Evolutionary conservation across 164 flowering plant species (phyloP).

Genomic region (Berberis thunbergii): DNA sequence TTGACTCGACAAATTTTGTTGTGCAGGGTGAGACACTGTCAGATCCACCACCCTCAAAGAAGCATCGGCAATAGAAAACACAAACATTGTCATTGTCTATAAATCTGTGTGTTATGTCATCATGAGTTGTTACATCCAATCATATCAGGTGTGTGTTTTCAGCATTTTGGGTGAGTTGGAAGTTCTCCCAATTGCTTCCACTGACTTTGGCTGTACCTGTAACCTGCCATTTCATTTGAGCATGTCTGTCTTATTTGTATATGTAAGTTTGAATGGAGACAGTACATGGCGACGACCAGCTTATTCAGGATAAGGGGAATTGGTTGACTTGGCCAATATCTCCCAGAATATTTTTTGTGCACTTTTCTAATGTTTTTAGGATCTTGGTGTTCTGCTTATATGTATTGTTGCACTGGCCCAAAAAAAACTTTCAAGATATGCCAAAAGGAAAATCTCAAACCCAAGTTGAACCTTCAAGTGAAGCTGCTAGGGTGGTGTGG

Average conservation of each 20-base stretch:
- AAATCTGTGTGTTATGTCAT: no score
- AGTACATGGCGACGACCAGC: not conserved
- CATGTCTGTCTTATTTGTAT: slow-evolving; percentile 12
- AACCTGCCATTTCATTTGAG: slow-evolving; percentile 3
- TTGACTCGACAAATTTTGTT: not conserved
- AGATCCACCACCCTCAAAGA: slow-evolving; percentile 12
- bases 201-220: not conserved
- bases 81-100: not conserved
- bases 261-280: slow-evolving; percentile 1
- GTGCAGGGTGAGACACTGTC: slow-evolving; percentile 9
- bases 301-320: not conserved
- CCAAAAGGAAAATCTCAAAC: no score
- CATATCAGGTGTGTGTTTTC: not conserved
- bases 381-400: no score
- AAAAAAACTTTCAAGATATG: no score
- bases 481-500: no score
- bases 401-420: no score
- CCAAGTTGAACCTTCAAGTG: no score
- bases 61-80: slow-evolving; percentile 4
- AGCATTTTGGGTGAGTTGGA: not conserved
- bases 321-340: no score
- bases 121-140: not conserved
- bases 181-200: not conserved
- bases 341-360: no score
- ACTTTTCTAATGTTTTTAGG: no score